Evolutionary conservation across 495 filamentous ascomycete genomes (phyloP).

Genomic region (Xylaria flabelliformis): DNA sequence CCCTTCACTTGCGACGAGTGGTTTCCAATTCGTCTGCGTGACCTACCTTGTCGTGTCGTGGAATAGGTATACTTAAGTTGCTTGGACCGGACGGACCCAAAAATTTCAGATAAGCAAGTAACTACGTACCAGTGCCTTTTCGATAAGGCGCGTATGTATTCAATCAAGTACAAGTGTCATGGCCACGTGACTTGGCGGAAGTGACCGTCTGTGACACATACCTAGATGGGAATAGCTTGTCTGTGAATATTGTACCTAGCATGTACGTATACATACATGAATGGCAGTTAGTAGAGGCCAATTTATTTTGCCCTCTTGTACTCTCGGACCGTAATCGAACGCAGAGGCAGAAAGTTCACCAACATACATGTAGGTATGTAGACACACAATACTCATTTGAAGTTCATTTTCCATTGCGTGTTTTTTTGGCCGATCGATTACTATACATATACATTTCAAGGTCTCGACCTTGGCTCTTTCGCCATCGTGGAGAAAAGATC

Average conservation of each 20-base stretch:
- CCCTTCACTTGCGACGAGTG: neutral
- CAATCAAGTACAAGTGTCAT: too few relatives aligned
- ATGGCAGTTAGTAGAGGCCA: too few relatives aligned
- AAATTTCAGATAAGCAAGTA: slow-evolving; percentile 4
- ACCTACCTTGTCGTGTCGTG: neutral
- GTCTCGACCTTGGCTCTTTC: neutral
- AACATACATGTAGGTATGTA: neutral
- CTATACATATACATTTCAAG: slow-evolving; percentile 10
- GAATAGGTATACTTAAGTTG: neutral
- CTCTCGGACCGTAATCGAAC: neutral
- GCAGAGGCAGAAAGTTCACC: neutral
- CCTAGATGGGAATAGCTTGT: neutral
- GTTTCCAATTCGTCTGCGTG: neutral
- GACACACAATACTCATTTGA: neutral
- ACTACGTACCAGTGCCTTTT: neutral
- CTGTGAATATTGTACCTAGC: too few relatives aligned
- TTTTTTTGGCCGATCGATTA: slow-evolving; percentile 1
- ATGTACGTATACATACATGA: too few relatives aligned
- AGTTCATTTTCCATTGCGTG: neutral
- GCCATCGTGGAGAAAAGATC: neutral
- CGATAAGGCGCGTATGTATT: neutral
- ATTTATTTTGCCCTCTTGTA: neutral
- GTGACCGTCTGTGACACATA: neutral
- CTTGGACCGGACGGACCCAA: neutral
- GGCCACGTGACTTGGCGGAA: neutral